Conservation (phyloP, 169 alveolate genomes). For the Plasmodium knowlesi region DNA sequence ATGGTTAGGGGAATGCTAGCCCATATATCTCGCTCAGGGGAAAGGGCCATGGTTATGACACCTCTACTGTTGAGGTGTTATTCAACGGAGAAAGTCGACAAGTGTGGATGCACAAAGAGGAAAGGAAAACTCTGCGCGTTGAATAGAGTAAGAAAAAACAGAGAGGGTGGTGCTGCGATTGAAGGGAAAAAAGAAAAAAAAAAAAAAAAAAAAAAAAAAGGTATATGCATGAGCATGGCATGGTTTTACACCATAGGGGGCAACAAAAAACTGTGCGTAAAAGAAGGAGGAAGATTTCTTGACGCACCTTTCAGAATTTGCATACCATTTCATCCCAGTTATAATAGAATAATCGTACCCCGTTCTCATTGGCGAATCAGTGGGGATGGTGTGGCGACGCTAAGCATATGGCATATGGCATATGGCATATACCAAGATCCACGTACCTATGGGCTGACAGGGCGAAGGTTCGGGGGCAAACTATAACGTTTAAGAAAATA, state of each 20-base stretch:
- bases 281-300: not conserved
- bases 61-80: not conserved
- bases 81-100: not conserved
- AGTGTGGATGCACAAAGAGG: not conserved
- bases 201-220: not conserved
- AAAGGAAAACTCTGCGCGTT: not conserved
- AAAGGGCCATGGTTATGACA: not conserved
- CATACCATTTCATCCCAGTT: not conserved
- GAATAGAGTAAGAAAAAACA: not conserved
- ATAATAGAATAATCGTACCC: not conserved
- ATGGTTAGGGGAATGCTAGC: not conserved
- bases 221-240: not conserved
- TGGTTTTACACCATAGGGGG: not conserved
- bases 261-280: not conserved
- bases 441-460: not conserved
- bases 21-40: not conserved
- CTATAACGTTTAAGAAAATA: not conserved
- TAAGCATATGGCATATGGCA: not conserved
- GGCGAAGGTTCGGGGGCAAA: not conserved
- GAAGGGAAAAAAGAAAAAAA: not conserved
- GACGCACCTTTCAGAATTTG: not conserved
- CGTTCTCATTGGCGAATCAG: not conserved
- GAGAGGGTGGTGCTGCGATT: not conserved
- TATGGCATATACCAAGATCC: not conserved
- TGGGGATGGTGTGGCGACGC: not conserved